Base-by-base conservation (phyloP, 1,139 yeast genomes). In the Pichia sp. region DNA sequence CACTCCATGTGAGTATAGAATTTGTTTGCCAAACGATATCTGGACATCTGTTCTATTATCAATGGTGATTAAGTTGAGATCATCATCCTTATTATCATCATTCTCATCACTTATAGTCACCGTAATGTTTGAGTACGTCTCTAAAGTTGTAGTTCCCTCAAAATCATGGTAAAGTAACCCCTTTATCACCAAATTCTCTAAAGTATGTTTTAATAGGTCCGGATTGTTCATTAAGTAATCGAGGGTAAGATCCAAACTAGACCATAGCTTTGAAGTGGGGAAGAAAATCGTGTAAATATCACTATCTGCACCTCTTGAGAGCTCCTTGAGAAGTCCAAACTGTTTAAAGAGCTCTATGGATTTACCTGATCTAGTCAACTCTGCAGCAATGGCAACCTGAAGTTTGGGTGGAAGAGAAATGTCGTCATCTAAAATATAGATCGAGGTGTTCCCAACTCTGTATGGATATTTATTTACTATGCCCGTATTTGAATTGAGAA, bases 221-320 rank as follows among this genome's bases (percentile, higher is more conserved):
- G 65, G 65, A 42, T 85, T 72, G 1, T 59, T 42, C 41, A 73
- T 67, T 29, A 91, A 56, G 52, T 79, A 82, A 30, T 71, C 70
- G 32, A 74, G 62, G 2, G 78, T 70, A 28, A 91, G 62, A 2
- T 80, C 87, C 23, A 80, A 64, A 4, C 63, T 57, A 15, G 69
- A 67, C 96, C 96, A 88, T 0, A 93, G 74, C 20, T 66, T 60
- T 19, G 84, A 77, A 42, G 91, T 79, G 0, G 97, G 98, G 27
- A 88, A 60, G 36, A 91, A 74, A 1, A 81, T 62, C 0, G 96
- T 75, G 61, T 84, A 85, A 0, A 95, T 94, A 16, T 30, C 22
- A n/a, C 48, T 47, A 14, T 28, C 21, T 11, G 47, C 47, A 13
- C 34, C 39, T 17, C 49, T 52, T 2, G 40, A 30, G 27, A 41